Percentiles rank a stretch among this genome's conserved stretches.
These are phyloP conservation scores for Tetracladium setigerum DNA, from an alignment of 495 filamentous ascomycete genomes.

Conservation along the genomic window DNA sequence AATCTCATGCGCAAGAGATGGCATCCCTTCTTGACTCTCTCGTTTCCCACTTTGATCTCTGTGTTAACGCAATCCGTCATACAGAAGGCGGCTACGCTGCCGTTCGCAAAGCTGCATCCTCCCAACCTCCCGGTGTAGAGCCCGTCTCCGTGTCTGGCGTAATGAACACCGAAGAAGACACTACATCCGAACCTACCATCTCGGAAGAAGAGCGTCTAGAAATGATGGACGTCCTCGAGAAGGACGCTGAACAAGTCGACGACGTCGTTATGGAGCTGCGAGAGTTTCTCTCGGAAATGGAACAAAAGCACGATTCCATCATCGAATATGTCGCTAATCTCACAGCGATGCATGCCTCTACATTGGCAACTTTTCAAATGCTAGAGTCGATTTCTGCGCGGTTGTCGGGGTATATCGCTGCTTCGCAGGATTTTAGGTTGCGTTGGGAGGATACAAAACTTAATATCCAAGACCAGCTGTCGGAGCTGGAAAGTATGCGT, in stretches of 20 bases:
- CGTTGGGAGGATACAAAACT: conserved; percentile 71
- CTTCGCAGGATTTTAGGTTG: conserved; percentile 60
- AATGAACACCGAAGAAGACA: conserved; percentile 51
- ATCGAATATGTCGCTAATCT: conserved; percentile 48
- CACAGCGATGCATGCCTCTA: conserved; percentile 36
- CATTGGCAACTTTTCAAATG: conserved; percentile 51
- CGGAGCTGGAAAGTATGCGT: conserved; percentile 64
- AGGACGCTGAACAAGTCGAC: conserved; percentile 80
- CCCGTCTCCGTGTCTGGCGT: conserved; percentile 41
- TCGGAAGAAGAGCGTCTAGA: conserved; percentile 69
- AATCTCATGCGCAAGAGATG: conserved; percentile 77
- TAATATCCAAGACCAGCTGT: conserved; percentile 56
- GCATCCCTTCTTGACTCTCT: conserved; percentile 73
- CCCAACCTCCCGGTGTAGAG: conserved; percentile 53
- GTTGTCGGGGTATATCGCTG: conserved; percentile 59
- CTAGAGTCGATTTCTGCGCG: conserved; percentile 61
- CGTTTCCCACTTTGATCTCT: conserved; percentile 90
- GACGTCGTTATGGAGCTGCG: conserved; percentile 83
- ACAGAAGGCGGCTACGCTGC: conserved; percentile 85
- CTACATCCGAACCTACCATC: conserved; percentile 30
- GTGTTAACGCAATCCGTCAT: conserved; percentile 82
- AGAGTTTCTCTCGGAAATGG: conserved; percentile 69
- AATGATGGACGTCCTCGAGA: conserved; percentile 73
- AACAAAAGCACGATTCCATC: conserved; percentile 52
- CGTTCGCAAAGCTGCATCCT: conserved; percentile 48